Evolutionary conservation across 495 filamentous ascomycete genomes (phyloP), one percentile per base, ranked within the genome.

Genomic region (Immersiella caudata): DNA sequence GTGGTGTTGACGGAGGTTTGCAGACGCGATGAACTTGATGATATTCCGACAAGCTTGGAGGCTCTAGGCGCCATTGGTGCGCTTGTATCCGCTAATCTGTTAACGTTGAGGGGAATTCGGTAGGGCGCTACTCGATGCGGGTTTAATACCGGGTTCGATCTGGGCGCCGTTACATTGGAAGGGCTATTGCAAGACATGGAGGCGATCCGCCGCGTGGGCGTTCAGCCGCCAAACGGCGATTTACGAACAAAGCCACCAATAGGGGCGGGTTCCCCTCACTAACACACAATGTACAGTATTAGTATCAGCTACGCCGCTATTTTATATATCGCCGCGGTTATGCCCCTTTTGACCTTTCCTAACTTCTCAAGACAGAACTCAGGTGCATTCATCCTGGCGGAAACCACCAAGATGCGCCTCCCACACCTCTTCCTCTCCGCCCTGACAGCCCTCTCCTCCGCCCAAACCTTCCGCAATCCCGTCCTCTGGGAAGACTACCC

Each of bases 391-490:
- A 18, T 2, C 40, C 40, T 18, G 40, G 5, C 5, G 40, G 2
- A 20, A 55, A 2, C 14, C 52, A 21, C 24, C 52, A 55, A 22
- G 3, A 55, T 55, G 52, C 40, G 11, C 11, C 40, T 46, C 11
- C 9, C 9, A 26, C 20, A 9, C 22, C 33, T 63, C 11, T 25
- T 64, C 24, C 14, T 52, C 51, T 24, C 52, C 12, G 21, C 25
- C 35, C 54, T 64, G 5, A 12, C 40, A 12, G 40, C 40, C 40
- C 40, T 46, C 35, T 21, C 51, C 55, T 52, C 59, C 35, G 21
- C 51, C 55, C 60, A 68, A 5, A 67, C 68, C 7, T 79, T 82
- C 68, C 75, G 65, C 54, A 83, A 85, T 72, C 84, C 84, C 21
- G 67, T 75, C 21, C 66, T 76, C 22, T 76, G 69, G 67, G 64